Conservation (phyloP, 306 rosid species). For the Datisca glomerata region DNA sequence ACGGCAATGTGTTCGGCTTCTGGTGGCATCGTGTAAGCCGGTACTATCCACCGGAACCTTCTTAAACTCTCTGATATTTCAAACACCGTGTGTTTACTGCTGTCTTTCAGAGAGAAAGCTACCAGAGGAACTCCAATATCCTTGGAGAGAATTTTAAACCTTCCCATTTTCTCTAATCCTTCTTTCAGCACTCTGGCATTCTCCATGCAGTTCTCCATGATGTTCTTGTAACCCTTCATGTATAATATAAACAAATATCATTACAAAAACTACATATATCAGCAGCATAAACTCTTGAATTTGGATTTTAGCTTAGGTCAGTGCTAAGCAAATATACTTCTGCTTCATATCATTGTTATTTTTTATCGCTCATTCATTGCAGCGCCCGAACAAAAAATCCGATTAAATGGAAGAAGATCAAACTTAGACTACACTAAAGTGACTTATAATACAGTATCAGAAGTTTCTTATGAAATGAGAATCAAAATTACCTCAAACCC, state of each 20-base stretch:
- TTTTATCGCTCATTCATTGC: no score
- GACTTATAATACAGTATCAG: no score
- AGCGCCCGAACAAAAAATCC: no score
- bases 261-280: no score
- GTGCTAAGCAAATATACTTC: no score
- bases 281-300: no score
- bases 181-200: constrained; percentile 41
- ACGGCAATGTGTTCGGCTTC: constrained; percentile 55
- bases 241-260: not conserved
- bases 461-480: no score
- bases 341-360: no score
- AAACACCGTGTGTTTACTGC: constrained; percentile 58
- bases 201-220: constrained; percentile 69
- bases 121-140: constrained; percentile 75
- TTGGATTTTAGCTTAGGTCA: no score
- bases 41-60: constrained; percentile 76
- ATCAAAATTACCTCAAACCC: constrained; percentile 56
- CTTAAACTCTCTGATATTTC: constrained; percentile 57
- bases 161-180: constrained; percentile 48
- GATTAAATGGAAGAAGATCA: no score
- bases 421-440: no score
- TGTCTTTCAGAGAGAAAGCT: constrained; percentile 71
- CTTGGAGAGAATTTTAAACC: constrained; percentile 59
- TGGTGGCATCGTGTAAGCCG: constrained; percentile 83
- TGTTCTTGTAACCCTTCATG: constrained; percentile 57